Evolutionary conservation across 106 monocot genomes (phyloP).

Genomic region (Dendrobium huoshanense): DNA sequence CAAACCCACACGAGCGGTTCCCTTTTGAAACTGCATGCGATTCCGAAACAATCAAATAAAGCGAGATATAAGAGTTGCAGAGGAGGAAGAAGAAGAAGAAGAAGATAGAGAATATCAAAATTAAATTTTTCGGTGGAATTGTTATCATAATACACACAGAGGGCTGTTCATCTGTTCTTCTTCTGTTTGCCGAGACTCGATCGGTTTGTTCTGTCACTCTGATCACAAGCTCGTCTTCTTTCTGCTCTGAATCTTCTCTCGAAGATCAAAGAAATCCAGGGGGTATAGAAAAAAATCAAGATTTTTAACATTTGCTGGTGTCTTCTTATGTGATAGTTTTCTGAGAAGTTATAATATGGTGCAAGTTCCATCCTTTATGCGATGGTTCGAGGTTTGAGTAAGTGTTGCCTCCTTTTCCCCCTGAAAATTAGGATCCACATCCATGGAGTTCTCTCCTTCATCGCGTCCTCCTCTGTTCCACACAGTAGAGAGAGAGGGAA

Average conservation of each 20-base stretch:
- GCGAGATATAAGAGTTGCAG: not conserved
- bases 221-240: too few relatives aligned
- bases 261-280: not conserved
- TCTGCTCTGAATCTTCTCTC: not conserved
- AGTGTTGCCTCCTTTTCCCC: not conserved
- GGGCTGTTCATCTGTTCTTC: not conserved
- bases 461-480: not conserved
- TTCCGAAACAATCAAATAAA: too few relatives aligned
- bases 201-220: too few relatives aligned
- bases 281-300: not conserved
- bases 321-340: not conserved
- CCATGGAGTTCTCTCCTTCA: not conserved
- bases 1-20: conserved; percentile 7
- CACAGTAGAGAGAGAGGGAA: not conserved
- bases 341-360: not conserved
- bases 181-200: not conserved
- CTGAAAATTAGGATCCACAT: not conserved
- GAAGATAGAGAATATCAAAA: not conserved
- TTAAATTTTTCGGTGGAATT: too few relatives aligned
- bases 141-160: too few relatives aligned
- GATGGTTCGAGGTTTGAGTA: not conserved
- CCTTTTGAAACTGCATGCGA: conserved; percentile 2
- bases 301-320: not conserved
- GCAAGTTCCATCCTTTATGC: not conserved
- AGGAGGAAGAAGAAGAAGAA: not conserved